Base-by-base conservation (phyloP, 2,329 filamentous ascomycete genomes). In the Acephala macrosclerotiorum region DNA sequence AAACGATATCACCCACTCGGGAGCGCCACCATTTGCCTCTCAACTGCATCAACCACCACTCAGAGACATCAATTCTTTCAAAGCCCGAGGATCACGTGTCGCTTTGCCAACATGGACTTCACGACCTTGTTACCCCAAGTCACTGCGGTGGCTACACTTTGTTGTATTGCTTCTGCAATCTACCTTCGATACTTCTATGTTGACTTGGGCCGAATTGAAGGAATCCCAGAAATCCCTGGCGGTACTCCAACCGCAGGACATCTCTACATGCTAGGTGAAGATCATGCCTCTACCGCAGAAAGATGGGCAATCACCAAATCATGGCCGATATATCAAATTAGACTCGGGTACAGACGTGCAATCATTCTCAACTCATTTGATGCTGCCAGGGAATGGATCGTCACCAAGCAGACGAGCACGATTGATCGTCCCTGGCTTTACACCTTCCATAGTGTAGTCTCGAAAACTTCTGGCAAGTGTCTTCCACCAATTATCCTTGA, bases 181-280 rank as follows among this genome's bases (percentile, higher is more conserved):
- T 49, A 25, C 22, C 45, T 49, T 49, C 45, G 45, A 49, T 49
- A 49, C 20, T 49, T 49, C 45, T 49, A 49, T 49, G 45, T 49
- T 12, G 45, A 49, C 18, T 49, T 49, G 4, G 45, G 20, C 12
- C 45, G 45, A 49, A 49, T 49, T 22, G n/a, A 22, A 22, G 7
- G 45, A 4, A 49, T 49, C 18, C 45, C 45, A 20, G 45, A 49
- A 22, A 49, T 49, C 8, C 45, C 45, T 22, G 45, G 45, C 22
- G 45, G 45, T 22, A 22, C 45, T 5, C 22, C 45, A 22, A 2
- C 22, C 12, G 45, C 45, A 5, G 45, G 45, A 22, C 45, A 49
- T 22, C 45, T 49, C 8, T 49, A 49, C 45, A 49, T 49, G 45
- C 45, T 49, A 49, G 45, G 45, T 22, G 8, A 12, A 22, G 45